A percentile compares a stretch with the other conserved stretches of the same genome.
Conservation (phyloP, 169 alveolate genomes). For the Eimeria maxima region DNA sequence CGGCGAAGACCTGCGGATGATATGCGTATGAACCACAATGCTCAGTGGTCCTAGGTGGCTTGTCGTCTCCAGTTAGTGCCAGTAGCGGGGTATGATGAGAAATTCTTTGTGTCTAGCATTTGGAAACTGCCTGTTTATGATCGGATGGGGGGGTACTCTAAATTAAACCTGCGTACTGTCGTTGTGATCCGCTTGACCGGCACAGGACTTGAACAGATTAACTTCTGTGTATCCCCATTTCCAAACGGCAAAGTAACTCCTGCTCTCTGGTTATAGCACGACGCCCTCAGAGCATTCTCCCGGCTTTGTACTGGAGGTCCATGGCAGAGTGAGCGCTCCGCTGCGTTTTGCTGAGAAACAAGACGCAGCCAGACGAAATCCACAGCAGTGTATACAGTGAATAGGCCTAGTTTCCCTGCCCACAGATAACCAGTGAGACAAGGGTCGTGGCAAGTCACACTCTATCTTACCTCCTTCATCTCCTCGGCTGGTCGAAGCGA, state of each 20-base stretch:
- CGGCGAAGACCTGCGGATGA: conserved; percentile 62
- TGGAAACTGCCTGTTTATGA: background rate
- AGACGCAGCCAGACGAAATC: background rate
- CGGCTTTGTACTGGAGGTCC: background rate
- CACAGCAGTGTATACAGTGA: background rate
- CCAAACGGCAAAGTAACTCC: conserved; percentile 7
- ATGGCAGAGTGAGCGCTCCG: background rate
- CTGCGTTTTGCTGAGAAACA: background rate
- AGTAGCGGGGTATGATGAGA: background rate
- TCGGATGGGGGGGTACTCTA: background rate
- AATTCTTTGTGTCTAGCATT: background rate
- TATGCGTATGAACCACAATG: background rate
- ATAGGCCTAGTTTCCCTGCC: background rate
- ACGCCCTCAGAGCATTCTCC: background rate
- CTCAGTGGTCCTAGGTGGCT: background rate
- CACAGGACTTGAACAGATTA: background rate
- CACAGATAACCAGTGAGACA: background rate
- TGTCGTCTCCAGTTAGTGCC: background rate
- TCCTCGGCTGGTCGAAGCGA: background rate
- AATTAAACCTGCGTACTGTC: background rate
- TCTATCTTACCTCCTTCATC: background rate
- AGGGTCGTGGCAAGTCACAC: background rate
- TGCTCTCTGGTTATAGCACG: conserved; percentile 2
- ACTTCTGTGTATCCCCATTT: background rate
- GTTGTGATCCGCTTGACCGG: conserved; percentile 59